phyloP scores from a whole-genome alignment of 2,329 filamentous ascomycete species.

The Calonectria leucothoes region DNA sequence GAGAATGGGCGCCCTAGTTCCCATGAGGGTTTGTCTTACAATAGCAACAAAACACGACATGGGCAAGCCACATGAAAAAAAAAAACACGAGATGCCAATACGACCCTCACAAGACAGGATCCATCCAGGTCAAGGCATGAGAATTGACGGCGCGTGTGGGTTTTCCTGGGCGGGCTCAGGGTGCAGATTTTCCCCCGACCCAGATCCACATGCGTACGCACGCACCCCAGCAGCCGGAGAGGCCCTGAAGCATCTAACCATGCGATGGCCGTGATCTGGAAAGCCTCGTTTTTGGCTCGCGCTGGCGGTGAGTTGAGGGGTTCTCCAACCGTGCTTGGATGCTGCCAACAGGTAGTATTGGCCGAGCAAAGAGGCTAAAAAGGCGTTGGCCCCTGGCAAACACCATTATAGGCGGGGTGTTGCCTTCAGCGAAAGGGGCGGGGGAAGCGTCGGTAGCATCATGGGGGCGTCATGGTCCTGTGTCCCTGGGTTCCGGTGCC shows the following conservation, averaged over 20 bases:
- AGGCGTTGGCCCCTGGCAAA: background rate
- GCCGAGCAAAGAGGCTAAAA: constrained; percentile 3
- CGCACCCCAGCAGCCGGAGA: constrained; percentile 12
- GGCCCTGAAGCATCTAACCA: background rate
- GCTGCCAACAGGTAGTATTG: constrained; percentile 3
- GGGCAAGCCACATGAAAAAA: constrained; percentile 28
- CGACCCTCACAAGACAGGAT: constrained; percentile 28
- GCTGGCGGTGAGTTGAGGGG: constrained; percentile 12
- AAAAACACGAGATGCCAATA: constrained; percentile 40
- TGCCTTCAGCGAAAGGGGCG: background rate
- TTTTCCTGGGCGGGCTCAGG: constrained; percentile 3
- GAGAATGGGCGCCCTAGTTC: constrained; percentile 24
- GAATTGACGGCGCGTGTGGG: constrained; percentile 4
- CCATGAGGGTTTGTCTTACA: constrained; percentile 18
- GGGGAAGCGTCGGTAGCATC: constrained; percentile 11
- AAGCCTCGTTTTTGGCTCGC: background rate
- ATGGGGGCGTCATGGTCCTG: constrained; percentile 21
- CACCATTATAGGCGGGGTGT: constrained; percentile 8
- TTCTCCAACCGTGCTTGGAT: constrained; percentile 20
- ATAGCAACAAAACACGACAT: constrained; percentile 22
- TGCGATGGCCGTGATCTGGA: background rate
- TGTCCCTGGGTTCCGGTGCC: constrained; percentile 11
- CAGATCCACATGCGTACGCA: constrained; percentile 26
- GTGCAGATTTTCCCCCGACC: constrained; percentile 16
- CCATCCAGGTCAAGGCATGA: constrained; percentile 1